Evolutionary conservation across 805 yeast species (phyloP), one percentile per base, ranked within the genome.

Genomic region (Metschnikowia proteae): DNA sequence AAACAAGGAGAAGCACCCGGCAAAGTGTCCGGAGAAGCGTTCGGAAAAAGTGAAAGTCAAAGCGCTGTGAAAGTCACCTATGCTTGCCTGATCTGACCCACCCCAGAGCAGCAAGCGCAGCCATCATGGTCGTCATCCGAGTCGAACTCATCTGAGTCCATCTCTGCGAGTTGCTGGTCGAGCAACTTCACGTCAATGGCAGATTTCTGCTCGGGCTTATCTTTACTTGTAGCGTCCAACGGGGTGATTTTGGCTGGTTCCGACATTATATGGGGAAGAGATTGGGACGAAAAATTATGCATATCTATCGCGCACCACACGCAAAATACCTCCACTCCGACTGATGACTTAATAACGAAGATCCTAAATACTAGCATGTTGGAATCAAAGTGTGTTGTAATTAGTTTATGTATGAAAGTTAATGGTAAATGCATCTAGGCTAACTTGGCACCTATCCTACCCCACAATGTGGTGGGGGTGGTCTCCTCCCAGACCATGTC

Each of bases 401-500:
- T 8, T 23, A 41, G 3, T 11, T 7, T 28, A 23, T 32, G 22
- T 10, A 34, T 8, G 4, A 6, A 17, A 22, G 9, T 33, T 25
- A 42, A 27, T 42, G 32, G 13, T n/a, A n/a, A 26, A 23, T 31
- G 43, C 17, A 22, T 27, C 27, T 51, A 55, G 3, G 59, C 49
- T 38, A 55, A 33, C 32, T 66, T 55, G 42, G 56, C 65, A 84
- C 85, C 80, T 56, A 80, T 65, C 60, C 78, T 81, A 43, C 74
- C 83, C 81, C 83, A 78, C 29, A 75, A 40, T 41, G 66, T 76
- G n/a, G 61, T 74, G 1, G 71, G 75, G 3, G 77, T 82, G 30
- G 59, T 65, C 32, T 61, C 65, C 33, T 79, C 86, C 81, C 83
- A 81, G 4, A 74, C 76, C 35, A 73, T 73, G 35, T 76, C 81